Evolutionary conservation across 306 rosid genomes (phyloP).

Genomic region (Hippophae gyantsensis): DNA sequence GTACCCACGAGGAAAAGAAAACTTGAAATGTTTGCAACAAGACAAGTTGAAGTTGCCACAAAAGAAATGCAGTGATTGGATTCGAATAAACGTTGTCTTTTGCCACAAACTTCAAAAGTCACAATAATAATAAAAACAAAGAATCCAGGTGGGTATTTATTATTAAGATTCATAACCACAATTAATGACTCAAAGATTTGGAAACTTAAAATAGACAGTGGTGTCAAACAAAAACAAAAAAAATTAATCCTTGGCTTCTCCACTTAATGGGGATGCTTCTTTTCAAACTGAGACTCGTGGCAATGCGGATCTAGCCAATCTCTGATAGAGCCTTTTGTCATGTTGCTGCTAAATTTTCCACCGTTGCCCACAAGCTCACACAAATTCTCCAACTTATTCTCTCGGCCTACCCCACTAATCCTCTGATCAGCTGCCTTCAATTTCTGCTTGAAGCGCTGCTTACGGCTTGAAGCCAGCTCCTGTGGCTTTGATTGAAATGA

Average conservation of each 20-base stretch:
- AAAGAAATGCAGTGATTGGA: too few species aligned
- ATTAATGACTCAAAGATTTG: slow-evolving; percentile 12
- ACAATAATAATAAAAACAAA: background rate
- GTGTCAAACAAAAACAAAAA: background rate
- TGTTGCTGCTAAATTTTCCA: slow-evolving; percentile 32
- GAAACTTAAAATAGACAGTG: background rate
- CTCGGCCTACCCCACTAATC: slow-evolving; percentile 51
- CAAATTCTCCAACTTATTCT: slow-evolving; percentile 76
- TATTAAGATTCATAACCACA: slow-evolving; percentile 26
- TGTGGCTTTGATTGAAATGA: slow-evolving; percentile 77
- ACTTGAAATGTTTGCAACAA: too few species aligned
- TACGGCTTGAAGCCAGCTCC: slow-evolving; percentile 50
- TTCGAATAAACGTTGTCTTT: background rate
- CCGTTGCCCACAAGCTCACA: slow-evolving; percentile 89
- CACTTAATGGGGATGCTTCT: slow-evolving; percentile 35
- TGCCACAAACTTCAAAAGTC: background rate
- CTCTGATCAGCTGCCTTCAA: slow-evolving; percentile 84
- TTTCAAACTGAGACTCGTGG: slow-evolving; percentile 78
- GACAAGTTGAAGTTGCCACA: too few species aligned
- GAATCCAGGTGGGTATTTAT: slow-evolving; percentile 18
- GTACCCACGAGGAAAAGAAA: too few species aligned
- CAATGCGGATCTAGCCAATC: slow-evolving; percentile 98
- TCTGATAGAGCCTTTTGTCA: slow-evolving; percentile 48
- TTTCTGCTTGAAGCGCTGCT: slow-evolving; percentile 75
- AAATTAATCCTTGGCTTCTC: background rate